Evolutionary conservation across 2,329 filamentous ascomycete species (phyloP), one percentile per base, ranked within the genome.

Genomic region (Seiridium unicorne): DNA sequence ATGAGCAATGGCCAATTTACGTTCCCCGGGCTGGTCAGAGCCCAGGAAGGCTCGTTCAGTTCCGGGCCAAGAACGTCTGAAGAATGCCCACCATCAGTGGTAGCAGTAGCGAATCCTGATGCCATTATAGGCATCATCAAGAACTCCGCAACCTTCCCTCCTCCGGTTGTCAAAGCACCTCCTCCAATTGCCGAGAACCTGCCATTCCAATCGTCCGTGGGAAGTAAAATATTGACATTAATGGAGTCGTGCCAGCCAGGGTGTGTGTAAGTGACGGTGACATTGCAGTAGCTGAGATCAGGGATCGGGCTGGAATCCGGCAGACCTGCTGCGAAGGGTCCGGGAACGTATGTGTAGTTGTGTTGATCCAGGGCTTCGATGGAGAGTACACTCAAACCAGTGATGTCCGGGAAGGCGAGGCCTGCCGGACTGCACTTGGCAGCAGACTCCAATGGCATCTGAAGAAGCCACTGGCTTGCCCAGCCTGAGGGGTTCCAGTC

Each of bases 191-290:
- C 74, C 53, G 71, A 66, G 36, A 81, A 71, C 0, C 74, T 72
- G 1, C 70, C 65, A 40, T 77, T 77, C 74, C 74, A 78, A 31
- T 63, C 62, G 4, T 65, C 55, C 1, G 65, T 13, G 62, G 77
- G 71, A 61, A 77, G 65, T 72, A 74, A 69, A 59, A 74, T 59
- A 67, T 74, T 66, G 3, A 76, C 68, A 42, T 71, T 68, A 51
- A 79, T 69, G 2, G 58, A 66, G 60, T 79, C 77, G 40, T 71
- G 66, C 62, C 73, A 70, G 18, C 77, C 76, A 3, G 74, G 72
- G 65, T 79, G 77, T 0, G 73, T 77, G 64, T 79, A 79, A 32
- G 70, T 67, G 7, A 79, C 68, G 2, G 75, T 78, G 51, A 79
- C 72, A 55, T 79, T 78, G 70, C 78, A 80, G 67, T 76, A 74